Base-by-base conservation (phyloP, 2,329 filamentous ascomycete genomes). In the Cordyceps farinosa region DNA sequence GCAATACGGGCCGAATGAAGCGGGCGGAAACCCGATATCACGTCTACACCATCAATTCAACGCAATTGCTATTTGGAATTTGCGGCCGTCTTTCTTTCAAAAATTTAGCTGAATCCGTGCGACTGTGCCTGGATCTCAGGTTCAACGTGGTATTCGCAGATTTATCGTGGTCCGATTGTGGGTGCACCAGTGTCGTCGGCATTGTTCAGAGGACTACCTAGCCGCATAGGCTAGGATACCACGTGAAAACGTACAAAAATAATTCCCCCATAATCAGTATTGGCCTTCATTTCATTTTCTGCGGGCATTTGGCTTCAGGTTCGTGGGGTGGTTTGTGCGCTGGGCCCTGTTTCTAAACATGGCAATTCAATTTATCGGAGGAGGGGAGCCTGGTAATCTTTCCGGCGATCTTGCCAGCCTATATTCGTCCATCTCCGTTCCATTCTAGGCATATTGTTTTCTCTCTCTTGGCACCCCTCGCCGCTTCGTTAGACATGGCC, bases 301-400 rank as follows among this genome's bases (percentile, higher is more conserved):
- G 48, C 48, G 15, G 27, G 27, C n/a, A 48, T 29, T 11, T 30
- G 47, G 27, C n/a, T 52, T 15, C 15, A 55, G 36, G 36, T 30
- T 55, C 36, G 27, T 34, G 42, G 27, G 17, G 36, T 55, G 52
- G 52, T 42, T 30, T 55, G 52, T 54, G 51, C 51, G 51, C 22
- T 54, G 51, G 51, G n/a, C 32, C 22, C 50, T 22, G 34, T 54
- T n/a, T 45, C 29, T 30, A 51, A 52, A 13, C 50, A 36, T 10
- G 34, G 38, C 52, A 38, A 55, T 55, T 34, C 42, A 51, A 55
- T 55, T 30, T 55, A 55, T 55, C 52, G 52, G 52, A 54, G 22
- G 27, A 27, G 27, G 38, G 48, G 48, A 36, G 48, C 48, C 52
- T 44, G 52, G 38, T n/a, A 55, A 55, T 55, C 36, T 55, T 30